Evolutionary conservation across 139 green algal species (phyloP).

Genomic region (Chlamydomonas eustigma): DNA sequence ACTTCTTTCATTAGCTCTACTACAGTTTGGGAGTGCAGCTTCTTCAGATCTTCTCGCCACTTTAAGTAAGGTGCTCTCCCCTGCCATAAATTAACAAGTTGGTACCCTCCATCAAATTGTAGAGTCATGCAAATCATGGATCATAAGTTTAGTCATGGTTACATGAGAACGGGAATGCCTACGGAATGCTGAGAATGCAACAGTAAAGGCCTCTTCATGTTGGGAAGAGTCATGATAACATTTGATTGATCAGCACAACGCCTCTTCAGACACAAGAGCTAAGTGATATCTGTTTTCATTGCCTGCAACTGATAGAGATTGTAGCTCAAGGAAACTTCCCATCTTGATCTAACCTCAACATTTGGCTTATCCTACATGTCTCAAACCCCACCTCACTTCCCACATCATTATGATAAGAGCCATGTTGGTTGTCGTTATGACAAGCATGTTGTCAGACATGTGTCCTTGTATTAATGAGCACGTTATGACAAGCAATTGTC

Average conservation of each 20-base stretch:
- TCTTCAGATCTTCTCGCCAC: slow-evolving; percentile 53
- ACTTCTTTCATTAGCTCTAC: slow-evolving; percentile 30
- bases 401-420: too few species aligned
- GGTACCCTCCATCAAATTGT: neutral
- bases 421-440: too few species aligned
- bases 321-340: too few species aligned
- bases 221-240: neutral
- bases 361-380: neutral
- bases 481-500: too few species aligned
- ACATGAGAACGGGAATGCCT: neutral
- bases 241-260: neutral
- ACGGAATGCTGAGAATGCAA: neutral
- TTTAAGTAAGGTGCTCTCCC: slow-evolving; percentile 47
- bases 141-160: neutral
- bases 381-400: neutral
- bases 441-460: too few species aligned
- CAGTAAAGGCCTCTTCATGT: neutral
- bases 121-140: neutral
- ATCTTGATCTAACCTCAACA: too few species aligned
- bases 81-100: too few species aligned
- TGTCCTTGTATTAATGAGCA: too few species aligned
- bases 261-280: too few species aligned
- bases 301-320: too few species aligned
- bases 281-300: too few species aligned
- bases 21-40: slow-evolving; percentile 37